A percentile compares a stretch with the other conserved stretches of the same genome.
Conservation (phyloP, 805 yeast species). For the Candida koratica region DNA sequence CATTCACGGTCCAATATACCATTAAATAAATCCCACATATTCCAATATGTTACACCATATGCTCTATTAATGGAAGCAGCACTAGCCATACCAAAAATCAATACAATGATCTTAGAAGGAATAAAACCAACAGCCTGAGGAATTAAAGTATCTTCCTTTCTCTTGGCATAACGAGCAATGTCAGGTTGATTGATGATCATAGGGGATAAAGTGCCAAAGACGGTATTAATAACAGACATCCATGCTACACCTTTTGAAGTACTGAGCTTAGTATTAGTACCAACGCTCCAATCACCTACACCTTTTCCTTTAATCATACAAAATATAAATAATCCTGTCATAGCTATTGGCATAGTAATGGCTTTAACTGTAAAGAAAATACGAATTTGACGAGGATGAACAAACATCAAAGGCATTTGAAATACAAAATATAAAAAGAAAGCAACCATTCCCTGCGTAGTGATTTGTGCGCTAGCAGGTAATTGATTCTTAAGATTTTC, state of each 20-base stretch:
- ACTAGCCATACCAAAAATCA: slow-evolving; percentile 15
- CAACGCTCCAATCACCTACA: slow-evolving; percentile 14
- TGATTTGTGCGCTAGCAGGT: slow-evolving; percentile 13
- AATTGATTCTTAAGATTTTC: slow-evolving; percentile 10
- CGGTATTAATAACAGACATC: slow-evolving; percentile 13
- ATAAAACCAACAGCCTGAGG: slow-evolving; percentile 15
- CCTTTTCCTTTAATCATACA: slow-evolving; percentile 14
- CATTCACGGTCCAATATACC: slow-evolving; percentile 25
- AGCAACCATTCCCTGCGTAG: slow-evolving; percentile 10
- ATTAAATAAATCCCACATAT: slow-evolving; percentile 22
- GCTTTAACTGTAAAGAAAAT: slow-evolving; percentile 13
- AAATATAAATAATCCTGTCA: slow-evolving; percentile 12
- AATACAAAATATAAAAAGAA: slow-evolving; percentile 13
- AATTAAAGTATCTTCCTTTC: slow-evolving; percentile 12
- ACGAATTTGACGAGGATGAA: slow-evolving; percentile 15
- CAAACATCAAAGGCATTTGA: slow-evolving; percentile 15
- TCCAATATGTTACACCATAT: slow-evolving; percentile 23
- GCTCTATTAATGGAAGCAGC: slow-evolving; percentile 13
- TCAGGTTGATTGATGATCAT: slow-evolving; percentile 17
- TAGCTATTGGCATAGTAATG: slow-evolving; percentile 12
- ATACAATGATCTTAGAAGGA: slow-evolving; percentile 13
- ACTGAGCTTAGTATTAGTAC: slow-evolving; percentile 3
- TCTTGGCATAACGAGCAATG: slow-evolving; percentile 15
- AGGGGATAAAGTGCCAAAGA: slow-evolving; percentile 15
- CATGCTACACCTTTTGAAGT: slow-evolving; percentile 11